These are phyloP conservation scores for Xanthoconium stramineum DNA, from an alignment of 768 basidiomycete species.

Conservation along the genomic window DNA sequence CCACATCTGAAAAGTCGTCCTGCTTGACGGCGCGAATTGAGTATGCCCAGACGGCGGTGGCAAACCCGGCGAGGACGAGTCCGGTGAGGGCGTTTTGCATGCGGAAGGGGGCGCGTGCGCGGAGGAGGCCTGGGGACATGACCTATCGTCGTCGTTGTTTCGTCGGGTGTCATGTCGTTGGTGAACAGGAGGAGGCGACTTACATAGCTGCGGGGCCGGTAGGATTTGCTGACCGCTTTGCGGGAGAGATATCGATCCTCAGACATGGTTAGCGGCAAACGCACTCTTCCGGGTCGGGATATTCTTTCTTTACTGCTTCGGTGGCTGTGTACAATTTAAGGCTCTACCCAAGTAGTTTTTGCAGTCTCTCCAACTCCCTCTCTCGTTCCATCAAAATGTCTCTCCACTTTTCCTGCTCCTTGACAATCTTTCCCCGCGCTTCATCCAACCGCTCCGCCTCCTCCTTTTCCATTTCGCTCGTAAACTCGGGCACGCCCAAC, in stretches of 20 bases:
- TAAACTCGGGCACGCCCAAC: constrained; percentile 80
- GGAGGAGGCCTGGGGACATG: constrained; percentile 84
- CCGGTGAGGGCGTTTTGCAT: constrained; percentile 80
- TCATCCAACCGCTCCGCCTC: constrained; percentile 79
- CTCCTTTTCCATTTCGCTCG: constrained; percentile 78
- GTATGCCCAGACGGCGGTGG: constrained; percentile 83
- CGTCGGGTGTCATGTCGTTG: no score
- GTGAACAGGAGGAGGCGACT: background rate
- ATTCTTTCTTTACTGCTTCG: background rate
- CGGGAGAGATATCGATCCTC: constrained; percentile 32
- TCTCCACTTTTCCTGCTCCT: constrained; percentile 76
- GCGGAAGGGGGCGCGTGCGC: constrained; percentile 84
- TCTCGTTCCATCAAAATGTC: constrained; percentile 72
- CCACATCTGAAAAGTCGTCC: constrained; percentile 85
- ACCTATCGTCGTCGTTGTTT: constrained; percentile 32
- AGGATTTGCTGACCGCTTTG: constrained; percentile 34
- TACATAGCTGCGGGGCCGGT: constrained; percentile 39
- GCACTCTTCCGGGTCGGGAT: no score
- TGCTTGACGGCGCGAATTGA: constrained; percentile 94
- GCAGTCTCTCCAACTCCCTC: constrained; percentile 70
- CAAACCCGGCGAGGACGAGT: constrained; percentile 64
- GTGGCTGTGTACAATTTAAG: constrained; percentile 16
- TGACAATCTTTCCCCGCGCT: constrained; percentile 64
- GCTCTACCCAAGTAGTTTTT: constrained; percentile 39
- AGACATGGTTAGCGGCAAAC: constrained; percentile 23